Conservation (phyloP, 2,329 filamentous ascomycete genomes). For the Fusarium clavum region DNA sequence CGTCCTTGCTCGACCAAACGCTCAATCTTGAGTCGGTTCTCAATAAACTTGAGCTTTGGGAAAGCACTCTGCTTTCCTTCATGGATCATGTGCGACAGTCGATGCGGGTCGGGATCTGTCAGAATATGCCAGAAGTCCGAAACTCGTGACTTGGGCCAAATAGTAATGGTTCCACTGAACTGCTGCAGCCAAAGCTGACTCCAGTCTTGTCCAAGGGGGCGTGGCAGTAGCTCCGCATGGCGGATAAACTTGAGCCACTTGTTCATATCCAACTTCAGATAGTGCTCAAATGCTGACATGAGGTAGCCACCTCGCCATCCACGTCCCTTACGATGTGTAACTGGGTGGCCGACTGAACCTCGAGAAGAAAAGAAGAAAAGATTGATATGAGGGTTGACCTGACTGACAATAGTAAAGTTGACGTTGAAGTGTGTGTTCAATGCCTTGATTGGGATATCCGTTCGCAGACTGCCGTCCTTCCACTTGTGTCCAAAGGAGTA, state of each 20-base stretch:
- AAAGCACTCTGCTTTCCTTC: conserved; percentile 91
- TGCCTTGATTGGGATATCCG: conserved; percentile 93
- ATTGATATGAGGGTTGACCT: conserved; percentile 98
- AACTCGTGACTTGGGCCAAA: conserved; percentile 86
- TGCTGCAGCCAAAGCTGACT: conserved; percentile 95
- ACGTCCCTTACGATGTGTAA: conserved; percentile 91
- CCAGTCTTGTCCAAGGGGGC: conserved; percentile 95
- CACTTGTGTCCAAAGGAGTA: conserved; percentile 99
- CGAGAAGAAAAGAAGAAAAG: conserved; percentile 98
- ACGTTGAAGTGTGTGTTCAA: conserved; percentile 98
- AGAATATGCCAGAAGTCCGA: conserved; percentile 90
- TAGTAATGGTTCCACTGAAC: conserved; percentile 93
- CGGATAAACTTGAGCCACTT: conserved; percentile 98
- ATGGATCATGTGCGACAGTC: conserved; percentile 88
- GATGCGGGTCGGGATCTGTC: conserved; percentile 79
- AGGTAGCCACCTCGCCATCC: conserved; percentile 97
- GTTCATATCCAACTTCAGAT: conserved; percentile 93
- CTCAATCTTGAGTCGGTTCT: conserved; percentile 88
- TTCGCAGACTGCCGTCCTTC: conserved; percentile 96
- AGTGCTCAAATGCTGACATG: conserved; percentile 91
- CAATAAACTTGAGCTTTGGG: conserved; percentile 90
- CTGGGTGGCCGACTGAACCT: conserved; percentile 89
- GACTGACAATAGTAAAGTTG: conserved; percentile 89
- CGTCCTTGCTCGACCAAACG: conserved; percentile 71
- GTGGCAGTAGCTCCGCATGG: conserved; percentile 89